Conservation (phyloP, 2,329 filamentous ascomycete species). For the Penicillium sp. region DNA sequence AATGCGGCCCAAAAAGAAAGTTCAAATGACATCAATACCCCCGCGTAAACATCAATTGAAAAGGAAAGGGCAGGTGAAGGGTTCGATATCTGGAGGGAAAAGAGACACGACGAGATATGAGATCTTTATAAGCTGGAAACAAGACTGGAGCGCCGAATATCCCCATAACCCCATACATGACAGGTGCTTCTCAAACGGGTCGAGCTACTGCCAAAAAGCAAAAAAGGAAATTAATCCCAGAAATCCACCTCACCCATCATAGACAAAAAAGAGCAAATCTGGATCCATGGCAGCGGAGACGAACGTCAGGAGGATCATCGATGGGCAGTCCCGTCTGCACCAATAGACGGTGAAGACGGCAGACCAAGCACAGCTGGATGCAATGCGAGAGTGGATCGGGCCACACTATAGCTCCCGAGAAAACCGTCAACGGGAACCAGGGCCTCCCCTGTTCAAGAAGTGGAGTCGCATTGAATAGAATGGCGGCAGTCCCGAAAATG, state of each 20-base stretch:
- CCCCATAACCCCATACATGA: slow-evolving; percentile 1
- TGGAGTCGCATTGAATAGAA: background rate
- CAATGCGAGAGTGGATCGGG: slow-evolving; percentile 23
- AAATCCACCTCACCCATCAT: too few species aligned
- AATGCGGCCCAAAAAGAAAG: slow-evolving; percentile 1
- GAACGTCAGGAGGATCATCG: slow-evolving; percentile 26
- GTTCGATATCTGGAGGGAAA: background rate
- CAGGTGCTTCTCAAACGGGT: background rate
- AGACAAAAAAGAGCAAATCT: slow-evolving; percentile 7
- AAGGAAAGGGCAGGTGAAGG: too few species aligned
- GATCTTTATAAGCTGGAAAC: slow-evolving; percentile 10
- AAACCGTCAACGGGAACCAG: slow-evolving; percentile 16
- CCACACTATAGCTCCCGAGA: slow-evolving; percentile 20
- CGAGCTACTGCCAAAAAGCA: too few species aligned
- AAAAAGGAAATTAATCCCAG: slow-evolving; percentile 4
- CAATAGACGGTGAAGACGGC: slow-evolving; percentile 24
- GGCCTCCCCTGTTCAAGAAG: too few species aligned
- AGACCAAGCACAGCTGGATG: slow-evolving; percentile 25
- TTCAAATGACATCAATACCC: background rate
- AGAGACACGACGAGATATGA: background rate
- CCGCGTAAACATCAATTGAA: too few species aligned
- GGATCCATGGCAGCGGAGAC: slow-evolving; percentile 17
- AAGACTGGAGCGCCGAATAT: slow-evolving; percentile 1
- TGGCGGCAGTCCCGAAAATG: slow-evolving; percentile 4
- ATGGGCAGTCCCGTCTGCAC: slow-evolving; percentile 26